A percentile compares a stretch with the other conserved stretches of the same genome.
phyloP scores from a whole-genome alignment of 805 yeast genomes.

The Limtongozyma cylindracea region DNA sequence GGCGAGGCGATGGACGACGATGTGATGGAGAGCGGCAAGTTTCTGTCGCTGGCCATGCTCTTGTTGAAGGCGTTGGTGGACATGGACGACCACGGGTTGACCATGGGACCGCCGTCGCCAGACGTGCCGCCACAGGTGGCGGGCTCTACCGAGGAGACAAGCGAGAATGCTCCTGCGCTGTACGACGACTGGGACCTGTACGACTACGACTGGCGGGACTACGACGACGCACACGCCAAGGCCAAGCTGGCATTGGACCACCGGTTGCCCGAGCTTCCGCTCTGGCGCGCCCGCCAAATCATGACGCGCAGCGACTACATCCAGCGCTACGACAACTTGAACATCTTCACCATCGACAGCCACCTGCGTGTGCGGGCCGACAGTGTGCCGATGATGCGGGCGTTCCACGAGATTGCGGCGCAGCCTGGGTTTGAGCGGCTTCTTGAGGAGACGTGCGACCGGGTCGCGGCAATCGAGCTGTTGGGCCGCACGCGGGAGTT shows the following conservation, averaged over 20 bases:
- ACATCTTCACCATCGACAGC: constrained; percentile 59
- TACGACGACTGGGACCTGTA: too few relatives aligned
- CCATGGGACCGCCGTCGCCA: constrained; percentile 3
- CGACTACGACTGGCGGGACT: too few relatives aligned
- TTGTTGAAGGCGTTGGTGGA: constrained; percentile 45
- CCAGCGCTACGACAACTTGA: constrained; percentile 46
- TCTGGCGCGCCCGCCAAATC: constrained; percentile 66
- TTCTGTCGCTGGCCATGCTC: constrained; percentile 48
- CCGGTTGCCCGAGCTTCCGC: constrained; percentile 42
- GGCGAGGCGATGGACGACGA: constrained; percentile 75
- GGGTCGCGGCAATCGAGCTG: constrained; percentile 57
- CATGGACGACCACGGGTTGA: constrained; percentile 22
- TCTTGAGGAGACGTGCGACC: constrained; percentile 32
- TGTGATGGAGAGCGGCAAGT: constrained; percentile 67
- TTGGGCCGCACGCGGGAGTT: constrained; percentile 58
- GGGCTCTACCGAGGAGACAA: constrained; percentile 1
- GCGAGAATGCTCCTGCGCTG: neutral
- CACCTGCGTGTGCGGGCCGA: constrained; percentile 55
- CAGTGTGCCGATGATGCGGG: constrained; percentile 76
- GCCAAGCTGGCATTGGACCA: constrained; percentile 11
- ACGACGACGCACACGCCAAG: too few relatives aligned
- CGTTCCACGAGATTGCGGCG: constrained; percentile 52
- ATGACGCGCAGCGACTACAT: constrained; percentile 74
- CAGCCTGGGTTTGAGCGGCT: constrained; percentile 49
- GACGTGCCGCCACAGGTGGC: too few relatives aligned